A percentile compares a stretch with the other conserved stretches of the same genome.
These are phyloP conservation scores for Aspergillus glaucus DNA, from an alignment of 2,329 filamentous ascomycete species.

Conservation along the genomic window DNA sequence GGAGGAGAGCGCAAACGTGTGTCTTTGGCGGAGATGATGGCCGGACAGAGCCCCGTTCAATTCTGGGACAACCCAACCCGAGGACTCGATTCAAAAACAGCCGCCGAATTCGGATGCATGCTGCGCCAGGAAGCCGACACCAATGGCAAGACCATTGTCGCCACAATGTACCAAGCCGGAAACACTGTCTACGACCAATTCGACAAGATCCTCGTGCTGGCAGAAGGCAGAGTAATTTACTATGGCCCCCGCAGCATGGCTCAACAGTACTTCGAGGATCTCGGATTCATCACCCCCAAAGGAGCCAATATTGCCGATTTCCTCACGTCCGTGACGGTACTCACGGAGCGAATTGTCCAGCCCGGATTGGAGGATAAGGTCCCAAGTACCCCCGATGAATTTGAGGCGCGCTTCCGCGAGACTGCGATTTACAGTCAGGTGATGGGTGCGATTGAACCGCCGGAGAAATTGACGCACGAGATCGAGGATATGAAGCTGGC, in stretches of 20 bases:
- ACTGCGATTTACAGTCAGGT: slow-evolving; percentile 48
- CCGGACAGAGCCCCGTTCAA: slow-evolving; percentile 48
- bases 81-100: slow-evolving; percentile 60
- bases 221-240: slow-evolving; percentile 58
- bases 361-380: slow-evolving; percentile 25
- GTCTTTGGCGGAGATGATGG: slow-evolving; percentile 55
- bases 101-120: slow-evolving; percentile 53
- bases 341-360: slow-evolving; percentile 40
- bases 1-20: slow-evolving; percentile 65
- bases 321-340: slow-evolving; percentile 58
- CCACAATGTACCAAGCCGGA: slow-evolving; percentile 62
- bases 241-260: slow-evolving; percentile 56
- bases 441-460: slow-evolving; percentile 39
- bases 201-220: slow-evolving; percentile 62
- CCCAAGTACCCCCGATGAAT: slow-evolving; percentile 31
- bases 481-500: slow-evolving; percentile 23
- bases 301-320: slow-evolving; percentile 61
- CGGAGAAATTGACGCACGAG: slow-evolving; percentile 24
- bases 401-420: slow-evolving; percentile 46
- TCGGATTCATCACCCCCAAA: slow-evolving; percentile 57
- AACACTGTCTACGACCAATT: slow-evolving; percentile 63
- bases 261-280: slow-evolving; percentile 54
- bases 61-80: slow-evolving; percentile 63
- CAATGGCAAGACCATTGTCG: slow-evolving; percentile 52
- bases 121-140: slow-evolving; percentile 56